These are phyloP conservation scores for Boletus nobilissimus DNA, from an alignment of 1,284 basidiomycete genomes.

Conservation along the genomic window DNA sequence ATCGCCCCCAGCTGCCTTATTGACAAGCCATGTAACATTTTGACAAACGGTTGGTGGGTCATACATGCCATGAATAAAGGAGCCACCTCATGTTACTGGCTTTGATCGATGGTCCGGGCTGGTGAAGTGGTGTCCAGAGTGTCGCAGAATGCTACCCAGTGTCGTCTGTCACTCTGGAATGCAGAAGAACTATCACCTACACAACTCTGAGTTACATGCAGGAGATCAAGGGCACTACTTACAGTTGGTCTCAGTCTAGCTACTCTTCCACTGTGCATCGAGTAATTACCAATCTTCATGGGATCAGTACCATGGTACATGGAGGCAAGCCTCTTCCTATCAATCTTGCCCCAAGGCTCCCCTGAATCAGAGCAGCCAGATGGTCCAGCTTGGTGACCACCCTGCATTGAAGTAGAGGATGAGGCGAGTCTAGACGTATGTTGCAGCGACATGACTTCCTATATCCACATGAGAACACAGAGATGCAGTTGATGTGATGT, in stretches of 20 bases:
- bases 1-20: not conserved
- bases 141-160: no score
- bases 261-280: conserved; percentile 17
- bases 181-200: no score
- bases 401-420: conserved; percentile 17
- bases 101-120: no score
- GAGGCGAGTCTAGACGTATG: conserved; percentile 33
- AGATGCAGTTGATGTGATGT: conserved; percentile 27
- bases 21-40: not conserved
- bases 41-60: no score
- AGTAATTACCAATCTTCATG: not conserved
- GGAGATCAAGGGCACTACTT: no score
- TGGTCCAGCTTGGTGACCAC: conserved; percentile 12
- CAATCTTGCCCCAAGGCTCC: conserved; percentile 30
- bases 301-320: conserved; percentile 13
- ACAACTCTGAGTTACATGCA: no score
- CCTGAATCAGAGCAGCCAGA: conserved; percentile 15
- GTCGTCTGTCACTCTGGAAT: no score
- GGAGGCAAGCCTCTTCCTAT: conserved; percentile 27
- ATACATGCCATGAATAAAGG: no score
- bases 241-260: no score
- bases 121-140: no score
- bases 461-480: conserved; percentile 15
- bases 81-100: no score
- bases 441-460: conserved; percentile 27